These are phyloP conservation scores for Globisporangium uncinulatum DNA, from an alignment of 352 stramenopile genomes.

Conservation along the genomic window DNA sequence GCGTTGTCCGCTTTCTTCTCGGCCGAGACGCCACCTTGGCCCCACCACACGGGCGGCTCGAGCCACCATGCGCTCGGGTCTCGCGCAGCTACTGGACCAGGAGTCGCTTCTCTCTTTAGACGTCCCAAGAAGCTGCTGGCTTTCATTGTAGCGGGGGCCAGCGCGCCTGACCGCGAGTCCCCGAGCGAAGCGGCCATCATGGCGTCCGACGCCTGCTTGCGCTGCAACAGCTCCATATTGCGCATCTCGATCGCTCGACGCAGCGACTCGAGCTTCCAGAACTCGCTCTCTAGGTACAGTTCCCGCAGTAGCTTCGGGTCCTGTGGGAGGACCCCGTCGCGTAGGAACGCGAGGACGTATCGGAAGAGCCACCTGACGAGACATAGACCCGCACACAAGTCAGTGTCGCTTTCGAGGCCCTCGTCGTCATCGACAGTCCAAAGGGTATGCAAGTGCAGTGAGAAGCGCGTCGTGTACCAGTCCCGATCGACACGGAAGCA, in stretches of 20 bases:
- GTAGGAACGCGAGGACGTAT: slow-evolving; percentile 71
- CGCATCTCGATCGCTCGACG: slow-evolving; percentile 69
- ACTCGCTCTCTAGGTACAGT: slow-evolving; percentile 77
- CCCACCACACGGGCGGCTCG: slow-evolving; percentile 67
- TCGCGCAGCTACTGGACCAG: not conserved
- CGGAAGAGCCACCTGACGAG: slow-evolving; percentile 59
- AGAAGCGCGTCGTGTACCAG: slow-evolving; percentile 22
- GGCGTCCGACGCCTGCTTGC: slow-evolving; percentile 22
- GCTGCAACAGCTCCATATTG: slow-evolving; percentile 57
- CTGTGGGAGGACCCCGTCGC: slow-evolving; percentile 62
- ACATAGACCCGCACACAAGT: too few relatives aligned
- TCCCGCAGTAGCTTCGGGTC: slow-evolving; percentile 59
- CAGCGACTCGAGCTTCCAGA: slow-evolving; percentile 77
- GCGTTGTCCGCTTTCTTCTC: slow-evolving; percentile 19
- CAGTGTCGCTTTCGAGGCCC: not conserved
- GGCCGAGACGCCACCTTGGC: slow-evolving; percentile 5
- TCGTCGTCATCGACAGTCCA: not conserved
- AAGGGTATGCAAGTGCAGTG: not conserved
- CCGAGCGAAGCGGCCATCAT: slow-evolving; percentile 10
- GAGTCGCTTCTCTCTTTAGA: slow-evolving; percentile 9
- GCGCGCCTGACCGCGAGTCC: not conserved
- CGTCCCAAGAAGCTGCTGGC: slow-evolving; percentile 1
- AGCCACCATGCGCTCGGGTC: slow-evolving; percentile 51
- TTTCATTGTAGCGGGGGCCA: not conserved
- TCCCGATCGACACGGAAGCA: slow-evolving; percentile 75